Conservation (phyloP, 2,329 filamentous ascomycete genomes). For the Pestalotiopsis sp. region DNA sequence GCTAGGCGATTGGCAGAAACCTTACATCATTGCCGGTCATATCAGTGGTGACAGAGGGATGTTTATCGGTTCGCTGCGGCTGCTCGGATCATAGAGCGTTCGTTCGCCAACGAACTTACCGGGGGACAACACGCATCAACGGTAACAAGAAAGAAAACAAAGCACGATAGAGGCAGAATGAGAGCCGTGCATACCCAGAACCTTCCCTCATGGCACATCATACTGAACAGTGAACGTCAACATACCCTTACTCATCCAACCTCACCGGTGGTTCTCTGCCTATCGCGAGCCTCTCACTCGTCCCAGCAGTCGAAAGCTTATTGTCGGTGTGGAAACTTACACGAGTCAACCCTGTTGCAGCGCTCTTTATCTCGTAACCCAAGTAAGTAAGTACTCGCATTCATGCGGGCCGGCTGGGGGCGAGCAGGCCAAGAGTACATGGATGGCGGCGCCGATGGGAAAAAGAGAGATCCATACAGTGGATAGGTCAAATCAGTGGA, state of each 20-base stretch:
- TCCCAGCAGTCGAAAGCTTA: slow-evolving; percentile 8
- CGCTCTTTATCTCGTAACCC: slow-evolving; percentile 8
- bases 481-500: neutral
- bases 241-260: neutral
- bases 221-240: neutral
- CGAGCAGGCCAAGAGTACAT: neutral
- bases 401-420: neutral
- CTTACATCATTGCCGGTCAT: neutral
- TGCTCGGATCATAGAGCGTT: neutral
- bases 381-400: neutral
- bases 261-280: slow-evolving; percentile 1
- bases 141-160: neutral
- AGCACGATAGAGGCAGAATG: neutral
- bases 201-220: neutral
- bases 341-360: slow-evolving; percentile 12
- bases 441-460: neutral
- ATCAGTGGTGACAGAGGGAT: neutral
- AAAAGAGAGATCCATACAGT: neutral
- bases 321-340: slow-evolving; percentile 11
- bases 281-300: slow-evolving; percentile 5
- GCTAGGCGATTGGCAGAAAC: neutral
- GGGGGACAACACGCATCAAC: neutral
- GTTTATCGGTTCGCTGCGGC: neutral
- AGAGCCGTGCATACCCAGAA: no score
- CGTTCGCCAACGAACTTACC: neutral